Evolutionary conservation across 768 basidiomycete genomes (phyloP).

Genomic region (Kwoniella sp.): DNA sequence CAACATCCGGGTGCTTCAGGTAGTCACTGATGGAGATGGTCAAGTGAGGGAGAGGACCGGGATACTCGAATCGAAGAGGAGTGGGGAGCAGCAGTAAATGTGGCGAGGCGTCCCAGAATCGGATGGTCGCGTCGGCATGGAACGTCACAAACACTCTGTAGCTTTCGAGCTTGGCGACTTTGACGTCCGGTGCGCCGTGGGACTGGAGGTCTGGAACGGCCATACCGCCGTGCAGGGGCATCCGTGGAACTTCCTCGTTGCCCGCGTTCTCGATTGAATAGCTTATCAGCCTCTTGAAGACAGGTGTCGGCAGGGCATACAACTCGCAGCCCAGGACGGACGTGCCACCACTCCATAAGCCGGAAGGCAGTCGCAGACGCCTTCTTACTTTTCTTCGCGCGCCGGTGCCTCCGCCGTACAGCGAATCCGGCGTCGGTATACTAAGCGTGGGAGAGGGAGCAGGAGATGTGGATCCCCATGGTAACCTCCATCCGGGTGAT

Average conservation of each 20-base stretch:
- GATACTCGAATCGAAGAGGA: slow-evolving; percentile 67
- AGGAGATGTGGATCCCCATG: slow-evolving; percentile 43
- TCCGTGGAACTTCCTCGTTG: slow-evolving; percentile 58
- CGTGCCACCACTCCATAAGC: slow-evolving; percentile 50
- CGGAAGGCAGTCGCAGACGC: slow-evolving; percentile 48
- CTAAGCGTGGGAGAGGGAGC: slow-evolving; percentile 32
- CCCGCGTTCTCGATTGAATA: slow-evolving; percentile 62
- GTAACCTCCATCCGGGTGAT: slow-evolving; percentile 44
- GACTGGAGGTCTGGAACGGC: slow-evolving; percentile 48
- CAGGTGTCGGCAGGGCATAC: slow-evolving; percentile 56
- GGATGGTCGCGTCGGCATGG: slow-evolving; percentile 67
- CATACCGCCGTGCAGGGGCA: slow-evolving; percentile 50
- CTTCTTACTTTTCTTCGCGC: slow-evolving; percentile 18
- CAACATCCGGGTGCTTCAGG: slow-evolving; percentile 56
- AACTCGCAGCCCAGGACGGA: slow-evolving; percentile 51
- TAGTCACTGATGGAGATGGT: slow-evolving; percentile 64
- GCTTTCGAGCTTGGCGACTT: slow-evolving; percentile 58
- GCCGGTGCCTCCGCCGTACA: slow-evolving; percentile 15
- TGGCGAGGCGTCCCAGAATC: slow-evolving; percentile 74
- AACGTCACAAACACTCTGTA: slow-evolving; percentile 68
- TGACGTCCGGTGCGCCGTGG: slow-evolving; percentile 52
- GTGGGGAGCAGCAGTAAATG: slow-evolving; percentile 64
- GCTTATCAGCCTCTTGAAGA: slow-evolving; percentile 55
- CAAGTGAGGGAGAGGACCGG: slow-evolving; percentile 65
- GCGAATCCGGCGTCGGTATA: slow-evolving; percentile 40